phyloP scores from a whole-genome alignment of 305 asterid species.

The Coffea humblotiana region DNA sequence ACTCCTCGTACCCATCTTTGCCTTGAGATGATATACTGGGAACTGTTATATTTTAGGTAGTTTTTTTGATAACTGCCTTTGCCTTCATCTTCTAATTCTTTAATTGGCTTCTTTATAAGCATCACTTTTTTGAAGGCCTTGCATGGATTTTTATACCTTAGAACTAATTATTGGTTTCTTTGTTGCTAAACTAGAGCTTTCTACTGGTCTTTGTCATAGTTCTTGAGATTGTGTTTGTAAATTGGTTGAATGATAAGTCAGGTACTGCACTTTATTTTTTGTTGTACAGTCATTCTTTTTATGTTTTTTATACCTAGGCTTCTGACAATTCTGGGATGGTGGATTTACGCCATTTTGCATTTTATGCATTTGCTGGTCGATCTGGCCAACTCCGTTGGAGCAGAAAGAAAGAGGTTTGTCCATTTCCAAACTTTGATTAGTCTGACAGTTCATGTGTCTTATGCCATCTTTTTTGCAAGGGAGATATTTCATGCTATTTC shows the following conservation, averaged over 20 bases:
- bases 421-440: neutral
- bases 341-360: conserved; percentile 88
- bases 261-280: conserved; percentile 3
- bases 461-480: neutral
- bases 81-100: neutral
- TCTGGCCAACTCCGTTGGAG: conserved; percentile 89
- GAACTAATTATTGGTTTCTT: neutral
- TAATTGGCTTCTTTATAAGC: neutral
- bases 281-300: conserved; percentile 17
- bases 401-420: conserved; percentile 73
- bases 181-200: neutral
- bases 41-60: neutral
- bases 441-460: neutral
- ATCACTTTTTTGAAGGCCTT: neutral
- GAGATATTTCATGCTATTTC: neutral
- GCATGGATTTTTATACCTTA: neutral
- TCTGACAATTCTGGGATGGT: conserved; percentile 67
- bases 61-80: neutral
- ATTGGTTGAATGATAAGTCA: neutral
- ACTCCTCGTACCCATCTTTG: neutral
- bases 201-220: neutral
- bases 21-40: neutral
- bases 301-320: conserved; percentile 42
- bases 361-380: conserved; percentile 91
- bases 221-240: neutral